Percentiles rank a stretch among this genome's conserved stretches.
phyloP scores from a whole-genome alignment of 345 rosid species.

The Aethionema arabicum region DNA sequence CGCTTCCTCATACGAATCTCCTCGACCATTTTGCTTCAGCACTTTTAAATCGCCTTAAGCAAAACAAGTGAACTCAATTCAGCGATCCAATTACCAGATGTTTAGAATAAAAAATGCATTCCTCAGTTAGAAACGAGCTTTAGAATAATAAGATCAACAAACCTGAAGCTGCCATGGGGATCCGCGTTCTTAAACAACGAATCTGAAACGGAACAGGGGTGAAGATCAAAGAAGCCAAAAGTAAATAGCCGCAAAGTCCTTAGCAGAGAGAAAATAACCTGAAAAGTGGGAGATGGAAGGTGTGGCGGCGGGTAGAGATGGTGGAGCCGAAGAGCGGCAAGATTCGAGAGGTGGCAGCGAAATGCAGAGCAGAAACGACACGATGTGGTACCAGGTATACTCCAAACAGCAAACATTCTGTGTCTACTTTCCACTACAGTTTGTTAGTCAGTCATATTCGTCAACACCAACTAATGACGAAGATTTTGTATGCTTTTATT shows the following conservation, averaged over 20 bases:
- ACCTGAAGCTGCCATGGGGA: slow-evolving; percentile 37
- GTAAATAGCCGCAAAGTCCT: slow-evolving; percentile 16
- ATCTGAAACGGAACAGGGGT: slow-evolving; percentile 25
- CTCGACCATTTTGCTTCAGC: slow-evolving; percentile 14
- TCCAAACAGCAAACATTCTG: slow-evolving; percentile 32
- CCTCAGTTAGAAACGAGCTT: not conserved
- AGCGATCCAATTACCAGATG: slow-evolving; percentile 8
- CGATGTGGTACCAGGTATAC: slow-evolving; percentile 28
- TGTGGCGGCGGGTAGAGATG: slow-evolving; percentile 28
- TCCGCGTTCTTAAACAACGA: slow-evolving; percentile 34
- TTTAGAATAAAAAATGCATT: not conserved
- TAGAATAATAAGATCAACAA: not conserved
- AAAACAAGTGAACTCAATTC: slow-evolving; percentile 21
- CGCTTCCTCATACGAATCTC: slow-evolving; percentile 60
- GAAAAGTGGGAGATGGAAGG: slow-evolving; percentile 24
- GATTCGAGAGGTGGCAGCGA: slow-evolving; percentile 27
- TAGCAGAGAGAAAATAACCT: slow-evolving; percentile 22
- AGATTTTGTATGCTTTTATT: too few relatives aligned
- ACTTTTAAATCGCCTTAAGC: slow-evolving; percentile 40
- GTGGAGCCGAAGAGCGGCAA: slow-evolving; percentile 33
- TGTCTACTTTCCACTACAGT: not conserved
- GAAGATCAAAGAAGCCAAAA: not conserved
- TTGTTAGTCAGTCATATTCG: slow-evolving; percentile 9
- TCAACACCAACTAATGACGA: not conserved
- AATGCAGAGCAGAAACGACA: slow-evolving; percentile 35